A percentile compares a stretch with the other conserved stretches of the same genome.
These are phyloP conservation scores for Chalciporus pseudorubinellus DNA, from an alignment of 768 basidiomycete species.

Conservation along the genomic window DNA sequence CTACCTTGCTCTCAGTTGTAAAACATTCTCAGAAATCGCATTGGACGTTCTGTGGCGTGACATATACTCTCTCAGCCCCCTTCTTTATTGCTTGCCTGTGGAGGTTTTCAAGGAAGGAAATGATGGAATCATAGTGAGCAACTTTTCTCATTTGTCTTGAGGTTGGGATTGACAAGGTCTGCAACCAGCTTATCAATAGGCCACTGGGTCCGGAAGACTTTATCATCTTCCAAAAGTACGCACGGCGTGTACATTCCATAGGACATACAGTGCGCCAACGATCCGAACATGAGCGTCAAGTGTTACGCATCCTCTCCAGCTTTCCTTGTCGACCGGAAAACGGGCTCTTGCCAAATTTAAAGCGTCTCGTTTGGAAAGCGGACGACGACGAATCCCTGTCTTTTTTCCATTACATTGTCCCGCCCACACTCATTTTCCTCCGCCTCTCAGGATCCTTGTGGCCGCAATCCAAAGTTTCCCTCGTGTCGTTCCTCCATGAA, in stretches of 20 bases:
- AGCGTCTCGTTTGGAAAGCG: neutral
- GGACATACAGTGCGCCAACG: neutral
- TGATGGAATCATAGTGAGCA: no score
- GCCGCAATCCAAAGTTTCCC: conserved; percentile 1
- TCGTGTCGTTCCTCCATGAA: conserved; percentile 2
- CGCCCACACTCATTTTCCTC: neutral
- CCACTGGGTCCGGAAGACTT: neutral
- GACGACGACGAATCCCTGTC: conserved; percentile 3
- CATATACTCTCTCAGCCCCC: no score
- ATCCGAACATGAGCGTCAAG: neutral
- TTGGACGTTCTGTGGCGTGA: no score
- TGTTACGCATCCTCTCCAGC: neutral
- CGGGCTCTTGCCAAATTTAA: no score
- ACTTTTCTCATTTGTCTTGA: no score
- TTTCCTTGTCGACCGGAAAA: neutral
- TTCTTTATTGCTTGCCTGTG: no score
- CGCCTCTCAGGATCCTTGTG: neutral
- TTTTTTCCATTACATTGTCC: conserved; percentile 1
- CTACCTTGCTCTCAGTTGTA: no score
- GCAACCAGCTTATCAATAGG: neutral
- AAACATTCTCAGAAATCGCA: no score
- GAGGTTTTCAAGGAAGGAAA: no score
- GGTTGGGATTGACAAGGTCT: neutral
- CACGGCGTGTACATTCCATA: no score
- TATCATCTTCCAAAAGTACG: conserved; percentile 2